phyloP scores from a whole-genome alignment of 257 asterid genomes.

The Mitragyna speciosa region DNA sequence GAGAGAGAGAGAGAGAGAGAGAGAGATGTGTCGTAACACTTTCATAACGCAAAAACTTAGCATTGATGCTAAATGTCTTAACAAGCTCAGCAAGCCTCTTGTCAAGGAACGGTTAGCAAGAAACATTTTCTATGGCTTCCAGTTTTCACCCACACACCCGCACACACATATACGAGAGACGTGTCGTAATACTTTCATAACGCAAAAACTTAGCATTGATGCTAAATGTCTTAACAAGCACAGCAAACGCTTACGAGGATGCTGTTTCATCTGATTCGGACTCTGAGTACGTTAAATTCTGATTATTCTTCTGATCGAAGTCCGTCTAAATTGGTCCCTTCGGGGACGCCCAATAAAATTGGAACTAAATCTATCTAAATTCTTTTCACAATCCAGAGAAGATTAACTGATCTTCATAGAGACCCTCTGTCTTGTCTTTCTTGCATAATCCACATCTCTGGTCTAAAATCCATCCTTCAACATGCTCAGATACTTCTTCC shows the following conservation, averaged over 20 bases:
- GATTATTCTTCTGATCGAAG: slow-evolving; percentile 49
- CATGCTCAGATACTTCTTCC: slow-evolving; percentile 57
- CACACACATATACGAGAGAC: too few species aligned
- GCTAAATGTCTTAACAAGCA: background rate
- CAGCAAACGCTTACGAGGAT: background rate
- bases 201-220: background rate
- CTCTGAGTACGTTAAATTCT: slow-evolving; percentile 41
- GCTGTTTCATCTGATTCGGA: slow-evolving; percentile 51
- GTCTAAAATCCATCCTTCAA: slow-evolving; percentile 69
- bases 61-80: background rate
- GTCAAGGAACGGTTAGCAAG: too few species aligned
- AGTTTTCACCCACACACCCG: too few species aligned
- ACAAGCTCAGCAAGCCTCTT: background rate
- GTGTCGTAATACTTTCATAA: too few species aligned
- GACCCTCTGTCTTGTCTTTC: slow-evolving; percentile 29
- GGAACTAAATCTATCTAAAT: slow-evolving; percentile 10
- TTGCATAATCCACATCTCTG: slow-evolving; percentile 67
- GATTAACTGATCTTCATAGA: slow-evolving; percentile 9
- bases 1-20: too few species aligned
- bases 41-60: background rate
- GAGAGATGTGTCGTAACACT: too few species aligned
- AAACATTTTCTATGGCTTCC: too few species aligned
- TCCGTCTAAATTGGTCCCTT: too few species aligned
- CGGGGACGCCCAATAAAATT: too few species aligned
- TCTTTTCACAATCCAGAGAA: slow-evolving; percentile 19